A percentile compares a stretch with the other conserved stretches of the same genome.
These are phyloP conservation scores for Penicillium brasilianum DNA, from an alignment of 2,329 filamentous ascomycete species.

Conservation along the genomic window DNA sequence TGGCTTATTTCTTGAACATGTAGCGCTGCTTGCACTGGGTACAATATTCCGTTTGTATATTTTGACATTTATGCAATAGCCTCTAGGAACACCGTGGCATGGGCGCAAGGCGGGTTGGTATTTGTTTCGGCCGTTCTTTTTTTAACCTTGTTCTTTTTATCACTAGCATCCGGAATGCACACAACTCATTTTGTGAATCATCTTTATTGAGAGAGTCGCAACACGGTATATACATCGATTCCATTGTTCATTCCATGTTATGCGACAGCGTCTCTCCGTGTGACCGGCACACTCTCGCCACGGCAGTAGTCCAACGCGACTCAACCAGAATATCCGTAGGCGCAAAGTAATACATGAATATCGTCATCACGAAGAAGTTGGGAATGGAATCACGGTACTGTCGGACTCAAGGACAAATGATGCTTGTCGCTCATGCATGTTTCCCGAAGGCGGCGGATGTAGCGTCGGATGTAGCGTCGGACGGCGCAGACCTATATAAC, in stretches of 20 bases:
- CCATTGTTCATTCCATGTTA: background rate
- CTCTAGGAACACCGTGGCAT: background rate
- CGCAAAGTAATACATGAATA: background rate
- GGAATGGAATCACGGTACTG: background rate
- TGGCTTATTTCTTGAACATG: background rate
- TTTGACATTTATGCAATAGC: background rate
- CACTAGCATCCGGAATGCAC: background rate
- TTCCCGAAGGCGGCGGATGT: background rate
- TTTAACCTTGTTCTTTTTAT: background rate
- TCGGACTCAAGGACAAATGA: too few species aligned
- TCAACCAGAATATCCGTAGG: background rate
- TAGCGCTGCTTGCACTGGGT: background rate
- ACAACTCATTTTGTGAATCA: background rate
- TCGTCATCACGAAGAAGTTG: too few species aligned
- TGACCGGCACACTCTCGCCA: background rate
- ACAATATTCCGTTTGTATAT: background rate
- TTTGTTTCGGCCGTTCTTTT: background rate
- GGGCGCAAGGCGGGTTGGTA: background rate
- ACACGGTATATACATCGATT: background rate
- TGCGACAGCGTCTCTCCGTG: background rate
- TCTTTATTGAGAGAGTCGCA: background rate
- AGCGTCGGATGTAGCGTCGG: background rate
- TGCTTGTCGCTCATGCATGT: background rate
- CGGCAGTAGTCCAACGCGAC: background rate
- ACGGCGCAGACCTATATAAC: background rate